Conservation (phyloP, 768 basidiomycete genomes). For the Leucogyrophana mollusca region DNA sequence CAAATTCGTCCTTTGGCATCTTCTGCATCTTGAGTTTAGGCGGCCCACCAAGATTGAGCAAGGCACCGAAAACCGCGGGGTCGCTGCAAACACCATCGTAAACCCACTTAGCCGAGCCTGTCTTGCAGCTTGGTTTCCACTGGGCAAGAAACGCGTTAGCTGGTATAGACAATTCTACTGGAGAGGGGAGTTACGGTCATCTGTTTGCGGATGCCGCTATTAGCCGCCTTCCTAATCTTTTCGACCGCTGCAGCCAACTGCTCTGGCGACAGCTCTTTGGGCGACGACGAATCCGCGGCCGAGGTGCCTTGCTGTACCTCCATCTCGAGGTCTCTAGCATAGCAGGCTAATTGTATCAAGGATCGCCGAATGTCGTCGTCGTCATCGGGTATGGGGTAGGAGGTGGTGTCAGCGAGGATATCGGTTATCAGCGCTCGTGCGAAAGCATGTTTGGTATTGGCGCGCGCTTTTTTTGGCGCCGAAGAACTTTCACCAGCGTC, state of each 20-base stretch:
- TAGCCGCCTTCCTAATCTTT: slow-evolving; percentile 43
- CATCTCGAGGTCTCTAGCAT: slow-evolving; percentile 31
- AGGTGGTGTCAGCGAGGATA: slow-evolving; percentile 36
- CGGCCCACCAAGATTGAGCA: slow-evolving; percentile 42
- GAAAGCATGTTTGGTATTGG: slow-evolving; percentile 23
- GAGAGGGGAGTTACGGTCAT: slow-evolving; percentile 33
- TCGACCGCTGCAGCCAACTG: slow-evolving; percentile 42
- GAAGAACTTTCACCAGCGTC: slow-evolving; percentile 17
- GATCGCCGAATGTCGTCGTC: slow-evolving; percentile 27
- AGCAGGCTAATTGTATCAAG: slow-evolving; percentile 30
- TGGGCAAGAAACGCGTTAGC: slow-evolving; percentile 13
- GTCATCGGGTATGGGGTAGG: slow-evolving; percentile 34
- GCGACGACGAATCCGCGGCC: slow-evolving; percentile 2
- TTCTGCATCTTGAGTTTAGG: slow-evolving; percentile 53
- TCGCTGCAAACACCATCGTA: slow-evolving; percentile 53
- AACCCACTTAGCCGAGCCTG: slow-evolving; percentile 43
- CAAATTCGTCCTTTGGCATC: slow-evolving; percentile 34
- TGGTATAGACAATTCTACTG: background rate
- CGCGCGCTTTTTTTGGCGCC: slow-evolving; percentile 29
- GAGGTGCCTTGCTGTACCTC: slow-evolving; percentile 18
- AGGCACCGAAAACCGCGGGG: slow-evolving; percentile 44
- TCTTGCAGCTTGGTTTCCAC: slow-evolving; percentile 54
- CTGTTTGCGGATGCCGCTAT: slow-evolving; percentile 52
- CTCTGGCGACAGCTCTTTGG: slow-evolving; percentile 34
- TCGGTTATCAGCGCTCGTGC: slow-evolving; percentile 35